Percentiles rank a stretch among this genome's conserved stretches.
phyloP scores from a whole-genome alignment of 2,329 filamentous ascomycete species.

The Ascochyta clinopodiicola region DNA sequence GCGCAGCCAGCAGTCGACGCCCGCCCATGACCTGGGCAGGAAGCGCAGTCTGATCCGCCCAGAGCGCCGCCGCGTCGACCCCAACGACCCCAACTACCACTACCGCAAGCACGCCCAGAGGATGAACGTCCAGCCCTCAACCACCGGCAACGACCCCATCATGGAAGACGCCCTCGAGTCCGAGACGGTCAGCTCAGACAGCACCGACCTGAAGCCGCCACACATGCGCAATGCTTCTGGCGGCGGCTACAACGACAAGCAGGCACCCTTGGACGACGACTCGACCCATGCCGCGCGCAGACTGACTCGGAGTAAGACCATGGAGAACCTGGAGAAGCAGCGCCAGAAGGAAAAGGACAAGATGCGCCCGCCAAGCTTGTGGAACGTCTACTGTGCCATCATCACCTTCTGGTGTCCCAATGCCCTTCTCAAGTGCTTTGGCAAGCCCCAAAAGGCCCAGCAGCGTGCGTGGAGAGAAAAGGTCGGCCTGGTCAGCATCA shows the following conservation, averaged over 20 bases:
- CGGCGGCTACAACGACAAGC: constrained; percentile 48
- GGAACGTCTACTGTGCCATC: constrained; percentile 94
- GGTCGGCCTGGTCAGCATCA: constrained; percentile 95
- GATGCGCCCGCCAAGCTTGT: constrained; percentile 81
- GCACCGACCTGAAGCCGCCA: constrained; percentile 60
- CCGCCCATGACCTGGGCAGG: constrained; percentile 62
- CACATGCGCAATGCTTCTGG: constrained; percentile 49
- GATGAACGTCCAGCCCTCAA: constrained; percentile 88
- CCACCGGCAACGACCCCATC: constrained; percentile 89
- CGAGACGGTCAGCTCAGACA: constrained; percentile 68
- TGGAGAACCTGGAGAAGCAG: constrained; percentile 65
- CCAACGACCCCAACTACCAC: constrained; percentile 91
- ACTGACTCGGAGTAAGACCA: constrained; percentile 68
- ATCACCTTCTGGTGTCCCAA: constrained; percentile 95
- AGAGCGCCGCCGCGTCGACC: constrained; percentile 83
- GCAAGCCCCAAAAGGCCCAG: constrained; percentile 83
- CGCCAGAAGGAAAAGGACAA: constrained; percentile 66
- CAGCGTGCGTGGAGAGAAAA: constrained; percentile 96
- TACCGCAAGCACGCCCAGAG: constrained; percentile 94
- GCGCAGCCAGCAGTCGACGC: constrained; percentile 43
- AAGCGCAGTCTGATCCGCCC: constrained; percentile 91
- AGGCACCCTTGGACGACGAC: constrained; percentile 42
- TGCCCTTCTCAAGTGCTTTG: constrained; percentile 82
- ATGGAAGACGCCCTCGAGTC: constrained; percentile 69
- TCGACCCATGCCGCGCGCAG: constrained; percentile 59